Percentiles rank a stretch among this genome's conserved stretches.
phyloP scores from a whole-genome alignment of 345 rosid species.

The Adansonia digitata region DNA sequence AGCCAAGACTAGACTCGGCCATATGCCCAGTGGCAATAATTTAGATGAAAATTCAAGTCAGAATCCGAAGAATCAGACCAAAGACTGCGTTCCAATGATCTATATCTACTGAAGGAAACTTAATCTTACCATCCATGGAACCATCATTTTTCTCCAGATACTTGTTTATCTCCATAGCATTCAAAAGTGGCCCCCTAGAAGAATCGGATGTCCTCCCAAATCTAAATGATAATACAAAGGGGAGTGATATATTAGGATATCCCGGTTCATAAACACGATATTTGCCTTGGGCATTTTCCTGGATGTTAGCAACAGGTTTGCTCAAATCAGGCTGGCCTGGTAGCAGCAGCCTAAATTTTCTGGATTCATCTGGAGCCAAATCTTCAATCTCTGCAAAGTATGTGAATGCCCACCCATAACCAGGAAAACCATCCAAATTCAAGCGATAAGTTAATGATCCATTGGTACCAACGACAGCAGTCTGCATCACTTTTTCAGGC shows the following conservation, averaged over 20 bases:
- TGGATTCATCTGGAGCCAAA: slow-evolving; percentile 54
- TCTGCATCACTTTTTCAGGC: slow-evolving; percentile 98
- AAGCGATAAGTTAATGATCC: slow-evolving; percentile 81
- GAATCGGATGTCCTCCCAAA: slow-evolving; percentile 83
- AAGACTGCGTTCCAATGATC: background rate
- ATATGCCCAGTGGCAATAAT: too few species aligned
- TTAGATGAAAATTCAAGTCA: background rate
- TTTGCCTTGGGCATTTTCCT: slow-evolving; percentile 83
- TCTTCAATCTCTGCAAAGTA: slow-evolving; percentile 95
- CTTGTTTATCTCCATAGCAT: slow-evolving; percentile 85
- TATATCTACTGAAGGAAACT: background rate
- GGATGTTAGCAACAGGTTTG: slow-evolving; percentile 74
- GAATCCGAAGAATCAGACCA: background rate
- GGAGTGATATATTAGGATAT: slow-evolving; percentile 62
- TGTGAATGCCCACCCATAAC: slow-evolving; percentile 78
- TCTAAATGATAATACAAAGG: slow-evolving; percentile 75
- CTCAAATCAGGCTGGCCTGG: slow-evolving; percentile 68
- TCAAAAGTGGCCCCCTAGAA: slow-evolving; percentile 81
- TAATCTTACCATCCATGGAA: slow-evolving; percentile 58
- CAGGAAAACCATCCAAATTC: slow-evolving; percentile 93
- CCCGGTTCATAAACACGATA: slow-evolving; percentile 86
- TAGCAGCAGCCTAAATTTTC: slow-evolving; percentile 82
- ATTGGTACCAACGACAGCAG: slow-evolving; percentile 96
- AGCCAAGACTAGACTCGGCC: background rate
- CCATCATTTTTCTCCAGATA: slow-evolving; percentile 73